Evolutionary conservation across 352 stramenopile genomes (phyloP).

Genomic region (Salisapilia sapeloensis): DNA sequence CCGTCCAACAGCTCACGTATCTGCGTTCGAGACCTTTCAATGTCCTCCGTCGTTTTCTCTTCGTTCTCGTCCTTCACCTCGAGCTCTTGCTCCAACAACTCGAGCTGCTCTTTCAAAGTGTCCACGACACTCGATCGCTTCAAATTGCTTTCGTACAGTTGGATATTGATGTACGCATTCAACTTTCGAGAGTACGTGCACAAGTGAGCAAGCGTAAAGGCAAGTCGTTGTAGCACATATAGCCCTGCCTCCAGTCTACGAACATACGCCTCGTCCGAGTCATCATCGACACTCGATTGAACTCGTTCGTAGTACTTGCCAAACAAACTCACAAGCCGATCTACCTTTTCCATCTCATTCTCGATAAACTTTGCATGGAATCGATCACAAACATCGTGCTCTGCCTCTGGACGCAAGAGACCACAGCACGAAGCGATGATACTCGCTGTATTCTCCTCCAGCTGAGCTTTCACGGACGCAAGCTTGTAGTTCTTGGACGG

Average conservation of each 20-base stretch:
- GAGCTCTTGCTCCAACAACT: constrained; percentile 15
- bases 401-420: constrained; percentile 20
- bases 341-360: constrained; percentile 66
- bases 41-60: constrained; percentile 13
- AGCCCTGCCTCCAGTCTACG: constrained; percentile 51
- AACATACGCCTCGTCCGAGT: constrained; percentile 38
- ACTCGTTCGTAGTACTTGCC: constrained; percentile 53
- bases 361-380: constrained; percentile 75
- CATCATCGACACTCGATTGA: constrained; percentile 13
- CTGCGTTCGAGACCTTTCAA: too few relatives aligned
- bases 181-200: constrained; percentile 42
- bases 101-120: constrained; percentile 41
- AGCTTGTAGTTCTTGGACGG: constrained; percentile 9
- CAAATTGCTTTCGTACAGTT: constrained; percentile 56
- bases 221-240: constrained; percentile 56
- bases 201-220: constrained; percentile 44
- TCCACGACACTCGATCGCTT: constrained; percentile 18
- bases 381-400: constrained; percentile 34
- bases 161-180: constrained; percentile 49
- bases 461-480: constrained; percentile 12
- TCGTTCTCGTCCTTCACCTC: constrained; percentile 9
- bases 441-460: constrained; percentile 48
- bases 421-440: constrained; percentile 51
- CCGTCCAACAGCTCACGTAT: constrained; percentile 17
- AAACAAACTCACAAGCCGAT: constrained; percentile 63